These are phyloP conservation scores for Hypoxylon perforatum DNA, from an alignment of 495 filamentous ascomycete species.

Conservation along the genomic window DNA sequence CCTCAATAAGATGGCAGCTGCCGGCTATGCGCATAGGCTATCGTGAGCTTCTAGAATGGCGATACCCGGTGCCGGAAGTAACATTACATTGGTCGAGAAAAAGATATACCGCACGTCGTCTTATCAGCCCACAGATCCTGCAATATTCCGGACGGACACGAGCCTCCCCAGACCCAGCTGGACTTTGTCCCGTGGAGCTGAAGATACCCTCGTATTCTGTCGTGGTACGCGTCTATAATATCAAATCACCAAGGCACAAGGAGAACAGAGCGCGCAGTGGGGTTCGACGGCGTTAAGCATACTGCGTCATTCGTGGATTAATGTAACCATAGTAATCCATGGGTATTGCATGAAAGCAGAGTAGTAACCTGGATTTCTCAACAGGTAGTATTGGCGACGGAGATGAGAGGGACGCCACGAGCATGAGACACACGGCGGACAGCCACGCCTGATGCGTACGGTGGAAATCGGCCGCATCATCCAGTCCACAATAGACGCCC, in stretches of 20 bases:
- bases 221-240: constrained; percentile 29
- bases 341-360: constrained; percentile 3
- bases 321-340: constrained; percentile 9
- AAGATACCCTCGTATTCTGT: constrained; percentile 24
- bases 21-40: constrained; percentile 21
- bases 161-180: constrained; percentile 21
- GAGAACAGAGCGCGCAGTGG: constrained; percentile 14
- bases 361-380: constrained; percentile 13
- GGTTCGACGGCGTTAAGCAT: constrained; percentile 14
- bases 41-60: constrained; percentile 12
- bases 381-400: constrained; percentile 18
- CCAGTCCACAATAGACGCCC: constrained; percentile 10
- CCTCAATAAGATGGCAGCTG: constrained; percentile 10
- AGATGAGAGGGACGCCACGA: constrained; percentile 1
- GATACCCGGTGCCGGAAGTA: constrained; percentile 14
- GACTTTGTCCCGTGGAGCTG: constrained; percentile 9
- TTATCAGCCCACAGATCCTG: constrained; percentile 24
- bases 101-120: constrained; percentile 11
- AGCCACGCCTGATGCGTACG: constrained; percentile 5
- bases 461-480: constrained; percentile 15
- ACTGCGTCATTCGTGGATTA: constrained; percentile 17
- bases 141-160: constrained; percentile 1
- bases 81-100: constrained; percentile 26
- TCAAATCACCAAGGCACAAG: background rate
- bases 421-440: constrained; percentile 18